Evolutionary conservation across 306 rosid species (phyloP).

Genomic region (Rosa chinensis): DNA sequence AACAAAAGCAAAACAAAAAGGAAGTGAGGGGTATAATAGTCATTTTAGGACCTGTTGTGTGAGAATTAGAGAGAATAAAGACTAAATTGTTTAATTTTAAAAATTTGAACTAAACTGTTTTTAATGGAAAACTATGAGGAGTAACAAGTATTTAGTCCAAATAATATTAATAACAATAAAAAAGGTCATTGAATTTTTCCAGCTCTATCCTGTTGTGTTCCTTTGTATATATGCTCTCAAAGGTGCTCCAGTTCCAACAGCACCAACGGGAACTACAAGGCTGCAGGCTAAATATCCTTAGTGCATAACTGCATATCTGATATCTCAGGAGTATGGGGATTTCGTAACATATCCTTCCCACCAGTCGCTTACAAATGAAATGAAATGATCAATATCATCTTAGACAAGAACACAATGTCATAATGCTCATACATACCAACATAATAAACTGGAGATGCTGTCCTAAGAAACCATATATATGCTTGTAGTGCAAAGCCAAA

Average conservation of each 20-base stretch:
- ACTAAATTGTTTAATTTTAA: too few relatives aligned
- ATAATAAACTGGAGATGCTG: neutral
- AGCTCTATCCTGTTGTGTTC: constrained; percentile 40
- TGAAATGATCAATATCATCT: neutral
- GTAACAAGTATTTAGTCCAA: too few relatives aligned
- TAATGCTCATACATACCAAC: neutral
- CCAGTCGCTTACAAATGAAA: constrained; percentile 59
- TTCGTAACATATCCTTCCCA: constrained; percentile 66
- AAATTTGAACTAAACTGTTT: too few relatives aligned
- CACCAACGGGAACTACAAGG: constrained; percentile 73
- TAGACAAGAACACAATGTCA: neutral
- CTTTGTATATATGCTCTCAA: constrained; percentile 48
- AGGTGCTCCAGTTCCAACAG: constrained; percentile 63
- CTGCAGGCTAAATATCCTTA: constrained; percentile 52
- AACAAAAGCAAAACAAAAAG: too few relatives aligned
- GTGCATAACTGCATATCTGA: too few relatives aligned
- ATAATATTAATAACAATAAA: too few relatives aligned
- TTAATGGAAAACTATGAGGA: too few relatives aligned
- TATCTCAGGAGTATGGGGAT: too few relatives aligned
- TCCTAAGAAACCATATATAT: neutral
- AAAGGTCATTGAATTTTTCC: constrained; percentile 45
- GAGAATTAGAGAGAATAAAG: too few relatives aligned
- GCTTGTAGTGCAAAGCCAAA: too few relatives aligned
- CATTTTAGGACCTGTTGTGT: too few relatives aligned
- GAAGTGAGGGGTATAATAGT: too few relatives aligned